Evolutionary conservation across 805 yeast genomes (phyloP).

Genomic region (Jamesozyma piceae): DNA sequence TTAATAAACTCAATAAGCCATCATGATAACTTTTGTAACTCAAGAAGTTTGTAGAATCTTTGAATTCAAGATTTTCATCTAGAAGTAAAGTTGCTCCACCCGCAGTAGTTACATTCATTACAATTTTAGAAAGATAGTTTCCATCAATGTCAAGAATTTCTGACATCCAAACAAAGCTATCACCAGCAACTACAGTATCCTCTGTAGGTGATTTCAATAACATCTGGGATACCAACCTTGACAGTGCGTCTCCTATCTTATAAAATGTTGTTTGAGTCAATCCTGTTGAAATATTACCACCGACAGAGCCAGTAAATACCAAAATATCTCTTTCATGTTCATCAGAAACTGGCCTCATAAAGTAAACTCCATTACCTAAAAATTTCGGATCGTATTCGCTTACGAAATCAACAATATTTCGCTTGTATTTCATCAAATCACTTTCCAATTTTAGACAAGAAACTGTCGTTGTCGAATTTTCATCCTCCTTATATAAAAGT

Average conservation of each 20-base stretch:
- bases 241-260: conserved; percentile 17
- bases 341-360: conserved; percentile 10
- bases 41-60: neutral
- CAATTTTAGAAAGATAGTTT: neutral
- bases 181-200: conserved; percentile 16
- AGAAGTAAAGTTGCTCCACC: conserved; percentile 1
- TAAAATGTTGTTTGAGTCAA: conserved; percentile 3
- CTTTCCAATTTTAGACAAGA: conserved; percentile 7
- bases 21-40: neutral
- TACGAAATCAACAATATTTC: conserved; percentile 11
- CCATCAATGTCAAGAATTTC: conserved; percentile 1
- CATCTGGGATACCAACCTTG: conserved; percentile 13
- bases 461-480: conserved; percentile 14
- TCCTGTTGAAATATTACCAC: neutral
- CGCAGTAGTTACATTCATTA: neutral
- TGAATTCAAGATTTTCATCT: neutral
- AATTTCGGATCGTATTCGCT: conserved; percentile 19
- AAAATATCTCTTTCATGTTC: conserved; percentile 1
- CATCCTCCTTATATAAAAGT: conserved; percentile 20
- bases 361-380: conserved; percentile 22
- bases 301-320: conserved; percentile 2
- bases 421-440: neutral
- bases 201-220: conserved; percentile 14
- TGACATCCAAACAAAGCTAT: conserved; percentile 27
- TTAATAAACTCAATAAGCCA: neutral